These are phyloP conservation scores for Pyrenochaeta sp. DNA, from an alignment of 2,329 filamentous ascomycete genomes.

Conservation along the genomic window DNA sequence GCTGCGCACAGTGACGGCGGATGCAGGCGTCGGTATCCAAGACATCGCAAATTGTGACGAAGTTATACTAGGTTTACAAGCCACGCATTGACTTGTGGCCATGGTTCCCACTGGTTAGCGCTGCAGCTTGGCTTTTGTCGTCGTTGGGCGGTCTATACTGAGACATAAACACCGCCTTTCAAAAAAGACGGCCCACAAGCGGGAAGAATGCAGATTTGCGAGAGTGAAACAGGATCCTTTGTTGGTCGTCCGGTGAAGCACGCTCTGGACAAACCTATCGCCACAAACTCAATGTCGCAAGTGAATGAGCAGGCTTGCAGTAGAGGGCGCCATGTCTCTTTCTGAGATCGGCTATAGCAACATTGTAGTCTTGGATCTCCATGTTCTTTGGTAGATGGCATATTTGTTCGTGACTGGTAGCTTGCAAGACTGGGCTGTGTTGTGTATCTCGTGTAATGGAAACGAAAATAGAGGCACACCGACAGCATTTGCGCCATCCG, in stretches of 20 bases:
- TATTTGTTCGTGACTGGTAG: neutral
- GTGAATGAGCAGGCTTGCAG: slow-evolving; percentile 21
- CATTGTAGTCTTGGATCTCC: neutral
- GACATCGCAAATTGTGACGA: slow-evolving; percentile 15
- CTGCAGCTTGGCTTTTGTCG: slow-evolving; percentile 28
- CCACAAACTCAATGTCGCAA: slow-evolving; percentile 8
- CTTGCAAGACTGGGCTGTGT: slow-evolving; percentile 5
- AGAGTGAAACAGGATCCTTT: slow-evolving; percentile 24
- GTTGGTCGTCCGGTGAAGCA: slow-evolving; percentile 33
- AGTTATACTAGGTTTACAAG: slow-evolving; percentile 12
- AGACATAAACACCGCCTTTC: slow-evolving; percentile 38
- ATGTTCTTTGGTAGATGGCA: neutral
- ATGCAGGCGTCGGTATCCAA: slow-evolving; percentile 15
- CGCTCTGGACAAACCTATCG: slow-evolving; percentile 15
- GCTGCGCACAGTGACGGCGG: slow-evolving; percentile 30
- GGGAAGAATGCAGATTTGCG: slow-evolving; percentile 18
- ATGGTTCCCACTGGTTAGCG: slow-evolving; percentile 10
- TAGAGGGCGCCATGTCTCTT: slow-evolving; percentile 17
- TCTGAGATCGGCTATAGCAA: neutral
- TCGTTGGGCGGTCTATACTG: slow-evolving; percentile 37
- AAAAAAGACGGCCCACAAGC: slow-evolving; percentile 11
- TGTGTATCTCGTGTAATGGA: slow-evolving; percentile 36
- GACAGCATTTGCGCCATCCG: slow-evolving; percentile 25
- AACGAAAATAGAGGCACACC: slow-evolving; percentile 23
- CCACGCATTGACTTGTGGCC: slow-evolving; percentile 16